These are phyloP conservation scores for Cercospora berteroae DNA, from an alignment of 2,329 filamentous ascomycete genomes.

Conservation along the genomic window DNA sequence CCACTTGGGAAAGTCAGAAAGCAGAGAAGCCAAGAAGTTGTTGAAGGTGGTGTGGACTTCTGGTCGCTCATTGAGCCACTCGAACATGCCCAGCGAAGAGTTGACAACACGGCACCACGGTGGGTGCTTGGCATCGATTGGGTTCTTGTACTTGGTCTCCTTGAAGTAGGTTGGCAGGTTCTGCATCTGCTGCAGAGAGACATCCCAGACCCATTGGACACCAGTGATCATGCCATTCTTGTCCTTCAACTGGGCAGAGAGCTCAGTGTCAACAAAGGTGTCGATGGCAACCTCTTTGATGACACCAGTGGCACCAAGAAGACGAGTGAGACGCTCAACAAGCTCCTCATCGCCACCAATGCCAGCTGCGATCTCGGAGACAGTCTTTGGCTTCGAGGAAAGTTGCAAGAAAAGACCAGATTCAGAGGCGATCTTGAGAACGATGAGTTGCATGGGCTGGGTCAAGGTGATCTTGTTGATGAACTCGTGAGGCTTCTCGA, in stretches of 20 bases:
- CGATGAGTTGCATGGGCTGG: background rate
- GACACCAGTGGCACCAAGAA: background rate
- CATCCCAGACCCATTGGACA: slow-evolving; percentile 14
- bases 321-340: background rate
- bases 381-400: background rate
- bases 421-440: background rate
- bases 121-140: slow-evolving; percentile 7
- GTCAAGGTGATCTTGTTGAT: background rate
- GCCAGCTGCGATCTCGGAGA: background rate
- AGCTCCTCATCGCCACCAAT: background rate
- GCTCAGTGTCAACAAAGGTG: slow-evolving; percentile 7
- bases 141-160: slow-evolving; percentile 13
- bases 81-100: slow-evolving; percentile 9
- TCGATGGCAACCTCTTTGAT: slow-evolving; percentile 3
- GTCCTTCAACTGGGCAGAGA: slow-evolving; percentile 12
- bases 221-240: slow-evolving; percentile 14
- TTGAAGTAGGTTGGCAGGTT: slow-evolving; percentile 18
- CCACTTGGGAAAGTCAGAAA: slow-evolving; percentile 2
- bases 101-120: slow-evolving; percentile 12
- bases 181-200: slow-evolving; percentile 1
- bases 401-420: background rate
- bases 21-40: slow-evolving; percentile 11
- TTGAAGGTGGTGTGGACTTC: slow-evolving; percentile 8
- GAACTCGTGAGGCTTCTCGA: background rate
- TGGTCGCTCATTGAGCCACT: background rate